Conservation (phyloP, 2,329 filamentous ascomycete genomes). For the Amauroascus verrucosus region DNA sequence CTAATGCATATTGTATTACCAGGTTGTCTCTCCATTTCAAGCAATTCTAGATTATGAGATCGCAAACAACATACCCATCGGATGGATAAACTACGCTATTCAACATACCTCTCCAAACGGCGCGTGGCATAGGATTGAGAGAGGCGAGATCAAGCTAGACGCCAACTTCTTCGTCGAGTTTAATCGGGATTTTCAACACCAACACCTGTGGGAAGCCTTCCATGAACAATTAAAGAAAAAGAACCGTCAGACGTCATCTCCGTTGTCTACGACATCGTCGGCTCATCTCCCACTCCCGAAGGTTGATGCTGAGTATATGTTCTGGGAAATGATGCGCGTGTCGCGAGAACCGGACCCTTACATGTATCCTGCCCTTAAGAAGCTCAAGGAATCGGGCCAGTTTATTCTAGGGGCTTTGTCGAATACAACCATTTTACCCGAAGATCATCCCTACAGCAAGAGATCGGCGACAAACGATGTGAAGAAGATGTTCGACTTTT, state of each 20-base stretch:
- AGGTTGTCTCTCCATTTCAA: slow-evolving; percentile 89
- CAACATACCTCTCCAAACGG: slow-evolving; percentile 66
- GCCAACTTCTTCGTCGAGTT: slow-evolving; percentile 66
- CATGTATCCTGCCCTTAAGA: slow-evolving; percentile 73
- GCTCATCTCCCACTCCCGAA: slow-evolving; percentile 54
- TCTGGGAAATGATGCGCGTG: slow-evolving; percentile 80
- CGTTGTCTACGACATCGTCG: slow-evolving; percentile 13
- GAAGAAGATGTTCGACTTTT: slow-evolving; percentile 67
- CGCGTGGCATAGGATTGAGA: slow-evolving; percentile 80
- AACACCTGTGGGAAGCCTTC: slow-evolving; percentile 58
- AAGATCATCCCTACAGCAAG: slow-evolving; percentile 35
- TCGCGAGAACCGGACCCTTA: slow-evolving; percentile 65
- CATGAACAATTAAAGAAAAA: slow-evolving; percentile 28
- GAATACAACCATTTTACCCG: slow-evolving; percentile 82
- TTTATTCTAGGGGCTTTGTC: slow-evolving; percentile 74
- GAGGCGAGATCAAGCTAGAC: slow-evolving; percentile 69
- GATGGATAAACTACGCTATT: slow-evolving; percentile 88
- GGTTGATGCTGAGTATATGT: slow-evolving; percentile 68
- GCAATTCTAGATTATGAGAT: slow-evolving; percentile 86
- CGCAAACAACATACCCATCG: slow-evolving; percentile 62
- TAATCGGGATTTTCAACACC: slow-evolving; percentile 58
- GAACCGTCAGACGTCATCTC: slow-evolving; percentile 4
- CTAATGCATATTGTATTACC: slow-evolving; percentile 1
- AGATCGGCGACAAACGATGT: slow-evolving; percentile 44
- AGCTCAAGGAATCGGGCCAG: slow-evolving; percentile 51